phyloP scores from a whole-genome alignment of 1,139 yeast genomes.

The Geotrichum reessii region DNA sequence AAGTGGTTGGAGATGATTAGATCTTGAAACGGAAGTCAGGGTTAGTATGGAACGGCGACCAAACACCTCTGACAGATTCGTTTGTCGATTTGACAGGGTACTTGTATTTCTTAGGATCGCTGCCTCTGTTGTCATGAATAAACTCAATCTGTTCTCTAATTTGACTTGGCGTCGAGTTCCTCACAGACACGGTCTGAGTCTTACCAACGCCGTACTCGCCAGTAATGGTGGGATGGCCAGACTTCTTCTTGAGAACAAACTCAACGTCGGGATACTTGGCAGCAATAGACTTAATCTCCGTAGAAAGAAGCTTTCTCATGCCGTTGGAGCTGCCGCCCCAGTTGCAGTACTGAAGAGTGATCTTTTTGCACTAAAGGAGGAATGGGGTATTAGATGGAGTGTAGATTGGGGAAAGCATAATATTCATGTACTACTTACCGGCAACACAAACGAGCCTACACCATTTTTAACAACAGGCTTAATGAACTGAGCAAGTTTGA shows the following conservation, averaged over 20 bases:
- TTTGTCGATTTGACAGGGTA: conserved; percentile 75
- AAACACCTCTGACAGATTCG: conserved; percentile 86
- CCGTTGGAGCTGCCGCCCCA: conserved; percentile 95
- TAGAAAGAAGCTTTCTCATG: conserved; percentile 60
- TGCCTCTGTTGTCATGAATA: conserved; percentile 56
- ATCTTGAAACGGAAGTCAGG: conserved; percentile 64
- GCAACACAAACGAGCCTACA: conserved; percentile 67
- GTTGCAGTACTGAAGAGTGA: conserved; percentile 76
- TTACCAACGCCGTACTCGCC: conserved; percentile 55
- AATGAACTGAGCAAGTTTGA: conserved; percentile 24
- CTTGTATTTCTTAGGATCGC: conserved; percentile 49
- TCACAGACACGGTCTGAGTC: conserved; percentile 54
- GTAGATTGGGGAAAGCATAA: no score
- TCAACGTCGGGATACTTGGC: conserved; percentile 56
- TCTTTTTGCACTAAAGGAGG: conserved; percentile 47
- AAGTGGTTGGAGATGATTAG: conserved; percentile 30
- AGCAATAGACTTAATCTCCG: conserved; percentile 56
- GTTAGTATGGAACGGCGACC: conserved; percentile 92
- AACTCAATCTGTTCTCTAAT: conserved; percentile 51
- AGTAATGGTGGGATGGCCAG: conserved; percentile 76
- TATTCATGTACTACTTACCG: no score
- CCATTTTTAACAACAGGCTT: conserved; percentile 57
- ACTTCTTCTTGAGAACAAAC: conserved; percentile 60
- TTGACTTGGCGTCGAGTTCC: conserved; percentile 50
- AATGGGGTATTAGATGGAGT: no score